A percentile compares a stretch with the other conserved stretches of the same genome.
Conservation (phyloP, 768 basidiomycete species). For the Boletus rufocinnamomeus region DNA sequence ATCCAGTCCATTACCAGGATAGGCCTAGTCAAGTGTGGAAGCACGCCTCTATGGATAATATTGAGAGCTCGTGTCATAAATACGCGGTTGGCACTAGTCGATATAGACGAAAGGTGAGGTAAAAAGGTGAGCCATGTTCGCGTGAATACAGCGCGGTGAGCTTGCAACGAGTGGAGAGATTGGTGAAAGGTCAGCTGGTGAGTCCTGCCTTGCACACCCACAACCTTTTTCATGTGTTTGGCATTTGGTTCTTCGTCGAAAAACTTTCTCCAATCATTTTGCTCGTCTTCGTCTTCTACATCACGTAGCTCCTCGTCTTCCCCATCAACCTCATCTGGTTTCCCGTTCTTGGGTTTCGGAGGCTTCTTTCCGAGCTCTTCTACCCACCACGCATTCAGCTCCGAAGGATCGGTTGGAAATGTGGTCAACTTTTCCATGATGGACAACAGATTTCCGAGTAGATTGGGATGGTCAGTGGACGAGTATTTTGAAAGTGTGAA, state of each 20-base stretch:
- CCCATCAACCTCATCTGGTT: slow-evolving; percentile 41
- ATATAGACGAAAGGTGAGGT: slow-evolving; percentile 51
- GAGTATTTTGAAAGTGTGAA: slow-evolving; percentile 29
- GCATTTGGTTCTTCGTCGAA: slow-evolving; percentile 64
- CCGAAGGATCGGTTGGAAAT: slow-evolving; percentile 69
- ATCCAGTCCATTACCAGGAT: slow-evolving; percentile 93
- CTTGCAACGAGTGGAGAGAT: slow-evolving; percentile 71
- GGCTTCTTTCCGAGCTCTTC: slow-evolving; percentile 63
- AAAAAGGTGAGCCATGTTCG: slow-evolving; percentile 77
- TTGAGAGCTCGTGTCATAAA: slow-evolving; percentile 63
- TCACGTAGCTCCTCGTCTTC: slow-evolving; percentile 36
- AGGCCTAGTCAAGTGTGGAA: slow-evolving; percentile 80
- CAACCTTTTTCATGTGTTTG: slow-evolving; percentile 39
- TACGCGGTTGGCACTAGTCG: slow-evolving; percentile 33
- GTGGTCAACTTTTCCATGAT: slow-evolving; percentile 68
- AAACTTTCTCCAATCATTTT: slow-evolving; percentile 76
- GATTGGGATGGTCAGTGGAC: slow-evolving; percentile 39
- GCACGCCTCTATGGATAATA: slow-evolving; percentile 78
- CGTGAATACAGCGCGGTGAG: slow-evolving; percentile 81
- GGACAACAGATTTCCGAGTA: slow-evolving; percentile 55
- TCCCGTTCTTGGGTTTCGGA: slow-evolving; percentile 47
- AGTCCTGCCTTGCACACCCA: slow-evolving; percentile 46
- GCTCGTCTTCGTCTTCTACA: slow-evolving; percentile 45
- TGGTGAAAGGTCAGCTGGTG: slow-evolving; percentile 74
- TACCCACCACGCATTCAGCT: slow-evolving; percentile 81